Base-by-base conservation (phyloP, 306 rosid species). In the Cucumis hystrix region DNA sequence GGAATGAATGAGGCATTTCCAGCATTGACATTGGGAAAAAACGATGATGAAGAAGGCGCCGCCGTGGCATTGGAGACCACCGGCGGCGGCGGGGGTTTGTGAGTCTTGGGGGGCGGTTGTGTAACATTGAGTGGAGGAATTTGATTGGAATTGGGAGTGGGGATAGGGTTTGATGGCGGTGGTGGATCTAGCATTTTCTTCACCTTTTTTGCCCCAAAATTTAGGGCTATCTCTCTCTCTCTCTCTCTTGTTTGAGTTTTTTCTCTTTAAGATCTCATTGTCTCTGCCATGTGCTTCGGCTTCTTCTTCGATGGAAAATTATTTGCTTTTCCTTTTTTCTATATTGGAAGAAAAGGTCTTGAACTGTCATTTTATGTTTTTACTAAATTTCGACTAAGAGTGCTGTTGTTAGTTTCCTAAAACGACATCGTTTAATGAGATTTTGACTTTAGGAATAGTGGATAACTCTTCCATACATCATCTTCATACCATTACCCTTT, bases 111-210 rank as follows among this genome's bases (percentile, higher is more conserved):
- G 14, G 77, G 30, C 70, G 45, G 41, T 49, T 20, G 12, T 14
- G 47, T 68, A 25, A 12, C 60, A 76, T 60, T 28, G 63, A 79
- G 80, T 10, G 78, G 63, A 9, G 81, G 56, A 71, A 60, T 78
- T 41, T 51, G 23, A 28, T 49, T 72, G 77, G 83, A 35, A 57
- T 57, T 79, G 68, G 79, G 56, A 69, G 45, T 77, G 79, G 13
- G 78, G 63, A 54, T 77, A 49, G 68, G 59, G 70, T 30, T 77
- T 2, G 83, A 77, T 39, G 65, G 60, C 25, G 64, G 80, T 73
- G 87, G 93, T 73, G 87, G 93, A 88, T 93, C 93, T 84, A 88
- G 95, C 89, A 85, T 84, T 43, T 43, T 40, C 9, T 84, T 43
- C 14, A 21, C 16, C 77, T 33, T 33, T 33, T 37, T 37, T n/a